Percentiles rank a stretch among this genome's conserved stretches.
These are phyloP conservation scores for Podosphaera leucotricha DNA, from an alignment of 2,329 filamentous ascomycete species.

Conservation along the genomic window DNA sequence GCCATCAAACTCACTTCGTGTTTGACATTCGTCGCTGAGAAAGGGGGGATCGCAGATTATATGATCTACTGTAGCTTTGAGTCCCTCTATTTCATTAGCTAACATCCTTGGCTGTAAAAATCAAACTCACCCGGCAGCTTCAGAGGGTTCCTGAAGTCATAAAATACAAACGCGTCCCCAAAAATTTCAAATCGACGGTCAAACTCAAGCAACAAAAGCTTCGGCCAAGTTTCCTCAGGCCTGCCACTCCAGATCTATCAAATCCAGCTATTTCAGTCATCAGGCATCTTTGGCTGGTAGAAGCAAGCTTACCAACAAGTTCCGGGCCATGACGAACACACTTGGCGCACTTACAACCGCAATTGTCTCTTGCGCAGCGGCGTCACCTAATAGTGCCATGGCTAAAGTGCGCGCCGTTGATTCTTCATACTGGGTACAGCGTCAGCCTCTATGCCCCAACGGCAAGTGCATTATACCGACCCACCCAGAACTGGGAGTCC, in stretches of 20 bases:
- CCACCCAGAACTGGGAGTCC: conserved; percentile 52
- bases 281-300: not conserved
- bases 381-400: conserved; percentile 36
- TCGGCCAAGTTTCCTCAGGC: conserved; percentile 22
- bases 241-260: not conserved
- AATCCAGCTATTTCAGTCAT: not conserved
- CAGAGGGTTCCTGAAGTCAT: conserved; percentile 48
- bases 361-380: conserved; percentile 27
- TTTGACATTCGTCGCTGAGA: conserved; percentile 58
- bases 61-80: conserved; percentile 42
- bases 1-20: conserved; percentile 32
- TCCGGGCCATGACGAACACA: conserved; percentile 54
- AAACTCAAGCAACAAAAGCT: conserved; percentile 45
- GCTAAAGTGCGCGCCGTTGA: conserved; percentile 43
- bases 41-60: conserved; percentile 63
- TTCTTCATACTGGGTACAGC: conserved; percentile 36
- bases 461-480: not conserved
- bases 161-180: conserved; percentile 41
- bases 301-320: conserved; percentile 29
- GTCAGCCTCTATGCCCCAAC: not conserved
- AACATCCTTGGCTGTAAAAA: not conserved
- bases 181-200: conserved; percentile 54
- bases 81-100: conserved; percentile 17
- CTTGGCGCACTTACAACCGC: conserved; percentile 53
- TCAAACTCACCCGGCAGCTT: conserved; percentile 30